A percentile compares a stretch with the other conserved stretches of the same genome.
Evolutionary conservation across 768 basidiomycete genomes (phyloP).

Genomic region (Tylopilus cervinicoccineus): DNA sequence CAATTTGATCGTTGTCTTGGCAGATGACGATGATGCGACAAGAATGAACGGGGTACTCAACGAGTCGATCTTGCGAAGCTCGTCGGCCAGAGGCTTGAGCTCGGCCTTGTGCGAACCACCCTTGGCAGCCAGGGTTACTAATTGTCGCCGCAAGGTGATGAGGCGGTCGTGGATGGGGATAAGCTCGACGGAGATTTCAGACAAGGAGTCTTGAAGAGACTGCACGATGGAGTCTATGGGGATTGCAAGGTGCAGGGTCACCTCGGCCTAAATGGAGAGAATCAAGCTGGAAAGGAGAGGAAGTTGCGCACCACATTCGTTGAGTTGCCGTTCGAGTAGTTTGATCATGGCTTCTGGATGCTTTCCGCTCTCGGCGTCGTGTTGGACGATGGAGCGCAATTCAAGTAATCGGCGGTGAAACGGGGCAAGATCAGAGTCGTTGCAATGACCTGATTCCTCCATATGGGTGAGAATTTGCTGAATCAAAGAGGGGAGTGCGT

Average conservation of each 20-base stretch:
- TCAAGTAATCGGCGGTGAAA: constrained; percentile 80
- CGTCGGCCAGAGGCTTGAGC: constrained; percentile 86
- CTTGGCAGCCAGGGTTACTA: constrained; percentile 85
- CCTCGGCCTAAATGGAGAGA: neutral
- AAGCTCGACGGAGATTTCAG: constrained; percentile 86
- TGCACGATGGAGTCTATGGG: constrained; percentile 66
- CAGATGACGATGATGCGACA: constrained; percentile 11
- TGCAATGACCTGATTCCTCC: constrained; percentile 95
- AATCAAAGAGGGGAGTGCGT: constrained; percentile 19
- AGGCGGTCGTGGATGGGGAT: constrained; percentile 87
- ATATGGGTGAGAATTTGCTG: constrained; percentile 94
- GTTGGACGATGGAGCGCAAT: constrained; percentile 80
- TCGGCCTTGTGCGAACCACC: constrained; percentile 82
- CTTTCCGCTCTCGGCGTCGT: constrained; percentile 75
- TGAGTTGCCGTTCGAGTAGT: constrained; percentile 85
- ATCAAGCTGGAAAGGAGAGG: constrained; percentile 5
- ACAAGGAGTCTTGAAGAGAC: constrained; percentile 78
- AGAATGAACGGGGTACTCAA: constrained; percentile 54
- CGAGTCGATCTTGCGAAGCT: constrained; percentile 94
- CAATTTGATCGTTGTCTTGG: constrained; percentile 11
- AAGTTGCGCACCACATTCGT: constrained; percentile 75
- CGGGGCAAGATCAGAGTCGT: constrained; percentile 83
- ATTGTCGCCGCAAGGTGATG: constrained; percentile 81
- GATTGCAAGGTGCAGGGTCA: neutral
- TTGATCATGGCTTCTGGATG: constrained; percentile 86